These are phyloP conservation scores for Coccinonectria pachysandricola DNA, from an alignment of 2,329 filamentous ascomycete species.

Conservation along the genomic window DNA sequence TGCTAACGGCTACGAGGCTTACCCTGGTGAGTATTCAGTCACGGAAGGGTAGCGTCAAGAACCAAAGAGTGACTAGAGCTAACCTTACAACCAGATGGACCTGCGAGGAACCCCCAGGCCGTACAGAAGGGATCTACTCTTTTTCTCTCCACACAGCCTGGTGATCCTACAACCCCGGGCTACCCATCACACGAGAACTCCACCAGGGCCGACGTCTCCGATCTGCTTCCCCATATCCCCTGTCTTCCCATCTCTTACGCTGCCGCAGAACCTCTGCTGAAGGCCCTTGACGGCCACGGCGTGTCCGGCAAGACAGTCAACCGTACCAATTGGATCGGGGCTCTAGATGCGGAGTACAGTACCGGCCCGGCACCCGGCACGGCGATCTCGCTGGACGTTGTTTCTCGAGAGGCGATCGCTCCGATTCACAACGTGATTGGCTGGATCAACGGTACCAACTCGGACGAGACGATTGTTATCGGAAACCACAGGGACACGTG, in stretches of 20 bases:
- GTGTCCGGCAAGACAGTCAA: conserved; percentile 57
- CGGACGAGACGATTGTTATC: conserved; percentile 61
- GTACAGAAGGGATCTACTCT: conserved; percentile 71
- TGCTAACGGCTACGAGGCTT: conserved; percentile 60
- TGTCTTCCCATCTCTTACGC: conserved; percentile 72
- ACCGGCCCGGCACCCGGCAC: conserved; percentile 41
- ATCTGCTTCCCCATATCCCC: conserved; percentile 62
- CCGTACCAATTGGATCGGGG: conserved; percentile 46
- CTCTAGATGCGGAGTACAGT: conserved; percentile 31
- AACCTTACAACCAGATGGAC: conserved; percentile 35
- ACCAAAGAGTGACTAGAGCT: conserved; percentile 2
- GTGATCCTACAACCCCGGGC: conserved; percentile 71
- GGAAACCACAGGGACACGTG: conserved; percentile 65
- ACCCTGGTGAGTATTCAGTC: conserved; percentile 38
- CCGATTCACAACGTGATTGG: conserved; percentile 73
- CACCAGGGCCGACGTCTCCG: conserved; percentile 51
- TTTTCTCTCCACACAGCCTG: conserved; percentile 51
- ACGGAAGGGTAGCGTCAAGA: conserved; percentile 16
- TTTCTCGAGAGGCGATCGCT: conserved; percentile 59
- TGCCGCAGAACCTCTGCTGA: conserved; percentile 67
- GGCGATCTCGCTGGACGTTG: conserved; percentile 54
- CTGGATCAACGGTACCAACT: conserved; percentile 65
- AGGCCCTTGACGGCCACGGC: conserved; percentile 66
- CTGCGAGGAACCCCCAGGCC: conserved; percentile 64
- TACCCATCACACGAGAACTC: conserved; percentile 68